Conservation (phyloP, 1,139 yeast genomes). For the Fermentozyma sake region DNA sequence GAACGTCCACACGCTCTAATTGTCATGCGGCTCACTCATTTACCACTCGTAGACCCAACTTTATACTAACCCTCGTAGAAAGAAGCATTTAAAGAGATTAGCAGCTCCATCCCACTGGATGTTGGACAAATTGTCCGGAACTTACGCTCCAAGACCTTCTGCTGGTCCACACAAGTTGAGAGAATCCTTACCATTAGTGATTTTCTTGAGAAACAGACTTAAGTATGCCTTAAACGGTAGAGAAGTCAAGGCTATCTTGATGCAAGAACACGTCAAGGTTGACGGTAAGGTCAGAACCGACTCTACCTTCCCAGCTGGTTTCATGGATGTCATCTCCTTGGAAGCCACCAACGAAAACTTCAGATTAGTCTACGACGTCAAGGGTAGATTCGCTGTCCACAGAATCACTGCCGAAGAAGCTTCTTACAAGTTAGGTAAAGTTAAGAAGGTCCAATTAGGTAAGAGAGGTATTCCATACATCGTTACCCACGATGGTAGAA, state of each 20-base stretch:
- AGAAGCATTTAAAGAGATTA: conserved; percentile 97
- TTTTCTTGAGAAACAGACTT: conserved; percentile 98
- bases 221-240: conserved; percentile 99
- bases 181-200: conserved; percentile 97
- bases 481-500: conserved; percentile 99
- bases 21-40: background rate
- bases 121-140: conserved; percentile 99
- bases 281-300: conserved; percentile 99
- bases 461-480: conserved; percentile 97
- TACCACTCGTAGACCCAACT: conserved; percentile 2
- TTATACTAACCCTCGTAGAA: conserved; percentile 44
- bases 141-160: conserved; percentile 99
- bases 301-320: conserved; percentile 97
- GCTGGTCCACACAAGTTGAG: conserved; percentile 99
- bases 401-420: conserved; percentile 99
- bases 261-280: conserved; percentile 99
- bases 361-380: conserved; percentile 96
- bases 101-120: conserved; percentile 99
- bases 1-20: background rate
- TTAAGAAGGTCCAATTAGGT: conserved; percentile 95
- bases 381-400: conserved; percentile 99
- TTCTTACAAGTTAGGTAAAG: conserved; percentile 95
- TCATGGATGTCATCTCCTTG: conserved; percentile 96
- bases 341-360: conserved; percentile 99
- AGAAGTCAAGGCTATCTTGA: conserved; percentile 97